Evolutionary conservation across 208 protist species (phyloP).

Genomic region (Porcisia deanei): DNA sequence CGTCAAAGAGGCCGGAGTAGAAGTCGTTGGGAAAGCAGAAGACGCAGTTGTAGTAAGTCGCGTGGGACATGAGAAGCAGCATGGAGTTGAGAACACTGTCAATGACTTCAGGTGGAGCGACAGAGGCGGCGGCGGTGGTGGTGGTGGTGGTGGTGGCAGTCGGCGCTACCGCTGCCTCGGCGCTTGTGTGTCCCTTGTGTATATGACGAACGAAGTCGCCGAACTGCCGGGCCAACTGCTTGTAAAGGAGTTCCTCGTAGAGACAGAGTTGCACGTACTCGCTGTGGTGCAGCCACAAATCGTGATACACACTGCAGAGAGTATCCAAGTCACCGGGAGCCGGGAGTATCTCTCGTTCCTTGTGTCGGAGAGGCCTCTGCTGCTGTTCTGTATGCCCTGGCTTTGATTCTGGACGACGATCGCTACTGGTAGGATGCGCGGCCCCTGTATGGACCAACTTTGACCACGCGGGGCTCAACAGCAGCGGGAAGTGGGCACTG

Average conservation of each 20-base stretch:
- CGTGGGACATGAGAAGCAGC: conserved; percentile 47
- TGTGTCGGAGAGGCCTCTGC: not conserved
- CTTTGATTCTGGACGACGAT: not conserved
- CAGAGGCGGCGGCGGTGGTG: conserved; percentile 39
- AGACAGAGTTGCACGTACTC: conserved; percentile 30
- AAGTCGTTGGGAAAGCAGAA: conserved; percentile 86
- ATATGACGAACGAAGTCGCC: conserved; percentile 15
- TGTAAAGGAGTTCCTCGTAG: conserved; percentile 29
- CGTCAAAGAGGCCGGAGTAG: conserved; percentile 67
- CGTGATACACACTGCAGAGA: conserved; percentile 16
- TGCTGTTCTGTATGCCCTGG: not conserved
- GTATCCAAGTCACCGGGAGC: not conserved
- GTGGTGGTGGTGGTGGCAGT: conserved; percentile 1
- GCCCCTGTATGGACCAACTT: not conserved
- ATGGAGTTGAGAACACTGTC: conserved; percentile 65
- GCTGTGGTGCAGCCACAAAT: conserved; percentile 29
- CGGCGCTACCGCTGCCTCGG: not conserved
- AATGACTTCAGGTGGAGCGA: conserved; percentile 38
- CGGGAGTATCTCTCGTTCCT: conserved; percentile 13
- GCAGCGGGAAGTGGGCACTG: conserved; percentile 1
- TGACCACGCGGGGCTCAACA: conserved; percentile 8
- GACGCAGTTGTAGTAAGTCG: conserved; percentile 60
- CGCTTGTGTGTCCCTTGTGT: not conserved
- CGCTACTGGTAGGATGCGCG: not conserved
- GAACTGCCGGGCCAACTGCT: conserved; percentile 27